phyloP scores from a whole-genome alignment of 2,329 filamentous ascomycete species.

The Thyridium curvatum region DNA sequence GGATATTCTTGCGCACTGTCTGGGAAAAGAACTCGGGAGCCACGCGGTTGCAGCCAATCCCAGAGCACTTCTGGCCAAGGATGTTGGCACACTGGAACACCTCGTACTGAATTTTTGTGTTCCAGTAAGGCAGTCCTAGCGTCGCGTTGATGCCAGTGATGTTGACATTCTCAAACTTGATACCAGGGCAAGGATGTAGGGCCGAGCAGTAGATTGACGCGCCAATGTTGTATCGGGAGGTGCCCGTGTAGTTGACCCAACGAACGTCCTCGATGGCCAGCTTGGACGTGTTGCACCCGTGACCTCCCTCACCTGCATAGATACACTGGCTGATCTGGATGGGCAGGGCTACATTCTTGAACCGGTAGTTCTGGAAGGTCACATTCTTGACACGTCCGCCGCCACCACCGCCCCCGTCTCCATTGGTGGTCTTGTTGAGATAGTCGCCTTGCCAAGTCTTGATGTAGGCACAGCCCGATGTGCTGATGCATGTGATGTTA shows the following conservation, averaged over 20 bases:
- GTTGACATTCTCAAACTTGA: no score
- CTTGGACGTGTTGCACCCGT: constrained; percentile 12
- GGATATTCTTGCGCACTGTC: no score
- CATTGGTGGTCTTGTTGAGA: constrained; percentile 6
- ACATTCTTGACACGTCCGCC: constrained; percentile 13
- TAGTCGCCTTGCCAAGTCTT: constrained; percentile 9
- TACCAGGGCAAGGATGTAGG: no score
- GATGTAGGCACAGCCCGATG: constrained; percentile 6
- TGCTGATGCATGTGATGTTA: constrained; percentile 12
- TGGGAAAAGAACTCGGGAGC: no score
- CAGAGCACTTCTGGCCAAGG: no score
- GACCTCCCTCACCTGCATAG: constrained; percentile 8
- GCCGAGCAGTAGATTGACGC: no score
- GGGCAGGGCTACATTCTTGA: constrained; percentile 8
- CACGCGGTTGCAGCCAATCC: no score
- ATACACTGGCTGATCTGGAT: constrained; percentile 14
- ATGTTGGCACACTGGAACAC: no score
- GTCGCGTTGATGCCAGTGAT: no score
- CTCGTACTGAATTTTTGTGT: no score
- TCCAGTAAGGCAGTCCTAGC: no score
- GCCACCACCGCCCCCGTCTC: constrained; percentile 7
- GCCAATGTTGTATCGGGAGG: not conserved
- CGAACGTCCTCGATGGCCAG: constrained; percentile 12
- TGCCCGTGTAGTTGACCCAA: constrained; percentile 9
- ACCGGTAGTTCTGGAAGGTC: constrained; percentile 12